Evolutionary conservation across 208 protist genomes (phyloP).

Genomic region (Porcisia deanei): DNA sequence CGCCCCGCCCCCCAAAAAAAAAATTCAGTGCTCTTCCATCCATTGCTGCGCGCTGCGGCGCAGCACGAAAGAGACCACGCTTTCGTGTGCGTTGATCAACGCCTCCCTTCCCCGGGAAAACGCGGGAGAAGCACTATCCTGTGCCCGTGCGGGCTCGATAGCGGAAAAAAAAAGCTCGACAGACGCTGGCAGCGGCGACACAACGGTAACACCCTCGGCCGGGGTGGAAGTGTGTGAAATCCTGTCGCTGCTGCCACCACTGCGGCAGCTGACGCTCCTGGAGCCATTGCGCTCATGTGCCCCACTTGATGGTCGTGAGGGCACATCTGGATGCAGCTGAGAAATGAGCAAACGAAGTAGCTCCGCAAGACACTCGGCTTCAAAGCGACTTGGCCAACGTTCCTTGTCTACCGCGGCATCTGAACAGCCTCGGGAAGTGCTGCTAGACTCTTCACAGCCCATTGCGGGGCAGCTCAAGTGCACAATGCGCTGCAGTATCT

Average conservation of each 20-base stretch:
- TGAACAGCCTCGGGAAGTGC: not conserved
- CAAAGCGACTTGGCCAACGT: not conserved
- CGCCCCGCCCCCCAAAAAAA: not conserved
- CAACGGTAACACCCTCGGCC: not conserved
- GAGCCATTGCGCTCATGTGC: not conserved
- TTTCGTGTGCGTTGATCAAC: not conserved
- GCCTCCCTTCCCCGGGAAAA: not conserved
- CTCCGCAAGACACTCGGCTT: slow-evolving; percentile 1
- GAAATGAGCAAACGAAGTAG: slow-evolving; percentile 9
- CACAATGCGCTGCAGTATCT: not conserved
- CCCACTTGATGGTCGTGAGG: not conserved
- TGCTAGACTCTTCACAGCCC: not conserved
- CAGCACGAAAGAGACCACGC: not conserved
- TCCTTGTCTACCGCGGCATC: not conserved
- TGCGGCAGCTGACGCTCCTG: not conserved
- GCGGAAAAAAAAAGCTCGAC: not conserved
- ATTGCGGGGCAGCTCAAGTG: not conserved
- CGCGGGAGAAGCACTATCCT: not conserved
- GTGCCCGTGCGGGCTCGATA: not conserved
- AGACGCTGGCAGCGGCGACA: not conserved
- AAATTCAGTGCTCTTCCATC: not conserved
- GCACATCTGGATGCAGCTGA: not conserved
- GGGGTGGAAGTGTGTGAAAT: too few relatives aligned
- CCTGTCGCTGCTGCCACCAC: not conserved
- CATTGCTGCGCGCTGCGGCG: not conserved